Evolutionary conservation across 192 early-diverging fungal species (phyloP), one percentile per base, ranked within the genome.

Genomic region (Coemansia umbellata): DNA sequence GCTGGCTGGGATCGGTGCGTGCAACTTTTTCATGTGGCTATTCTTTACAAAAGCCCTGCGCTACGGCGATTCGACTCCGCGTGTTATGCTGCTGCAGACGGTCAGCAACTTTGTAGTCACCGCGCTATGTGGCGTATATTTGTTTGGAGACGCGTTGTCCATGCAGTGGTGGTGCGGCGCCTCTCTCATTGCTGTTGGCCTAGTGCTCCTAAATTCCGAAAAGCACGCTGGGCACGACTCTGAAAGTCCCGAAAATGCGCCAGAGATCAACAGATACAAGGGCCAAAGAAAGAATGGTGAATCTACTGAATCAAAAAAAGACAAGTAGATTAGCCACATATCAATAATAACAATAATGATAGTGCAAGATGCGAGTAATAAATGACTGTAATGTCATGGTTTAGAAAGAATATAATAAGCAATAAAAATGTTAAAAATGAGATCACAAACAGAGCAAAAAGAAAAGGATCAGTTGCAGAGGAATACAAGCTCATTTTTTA

Each of bases 131-230:
- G 90, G 91, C 27, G 71, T 82, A 28, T 36, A 85, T 7, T 53
- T 92, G 2, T 95, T 95, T 67, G 78, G 80, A 36, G 91, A 95
- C 37, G 70, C 69, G 0, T 58, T 92, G 51, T 69, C 81, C 8
- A 31, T 88, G 40, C 82, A 82, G 55, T 95, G 93, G 93, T 95
- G 91, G 91, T 60, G 80, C 36, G 93, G 93, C 13, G 85, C 86
- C 1, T 79, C 81, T 37, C 75, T 91, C 24, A 90, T 95, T 32
- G 72, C 66, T 8, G 57, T 26, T 0, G 72, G 72, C 3, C 53
- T 75, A 53, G 64, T 53, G 26, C 17, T 59, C 30, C 43, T 75
- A 11, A 59, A 63, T 45, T 35, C 66, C 7, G 56, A 63, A n/a
- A 55, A 52, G 42, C 18, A 47, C 21, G 55, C 31, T 8, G 49